Base-by-base conservation (phyloP, 345 rosid species). In the Hibiscus mutabilis region DNA sequence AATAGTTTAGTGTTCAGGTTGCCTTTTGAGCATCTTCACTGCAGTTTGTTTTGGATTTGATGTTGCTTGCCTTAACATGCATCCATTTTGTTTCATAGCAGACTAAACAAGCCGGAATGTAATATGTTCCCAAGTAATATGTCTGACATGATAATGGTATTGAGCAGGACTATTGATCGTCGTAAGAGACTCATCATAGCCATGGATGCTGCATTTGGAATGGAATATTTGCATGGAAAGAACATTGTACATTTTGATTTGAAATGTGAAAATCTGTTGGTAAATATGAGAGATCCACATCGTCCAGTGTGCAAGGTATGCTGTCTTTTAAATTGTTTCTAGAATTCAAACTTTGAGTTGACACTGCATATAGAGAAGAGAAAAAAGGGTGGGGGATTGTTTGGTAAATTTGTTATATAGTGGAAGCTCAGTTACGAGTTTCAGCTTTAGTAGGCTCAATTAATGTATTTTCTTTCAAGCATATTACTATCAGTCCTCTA, bases 131-230 rank as follows among this genome's bases (percentile, higher is more conserved):
- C 15, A 69, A 31, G 52, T 56, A 69, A 60, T 68, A 15, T 68
- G 18, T 78, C n/a, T n/a, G 75, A 79, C 51, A n/a, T 12, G n/a
- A 47, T 65, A 74, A 64, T 72, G 31, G 60, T 60, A 49, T 85
- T 76, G 35, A 53, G 27, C 84, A 95, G 97, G 82, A 95, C 96
- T 60, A 92, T 95, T 58, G 97, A 92, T 78, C 93, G 97, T 69
- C 97, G 98, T 27, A 95, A 95, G 84, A 89, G 99, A 77, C 97
- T 95, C 80, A 90, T 95, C 73, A 87, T 95, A 78, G 97, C 93
- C 59, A 95, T 95, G 99, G 99, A 95, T 77, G 86, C 99, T 21
- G 97, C 99, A 31, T 95, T 92, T 79, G 99, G 99, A n/a, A 92
- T 95, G 97, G 94, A 95, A 80, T 95, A 92, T 78, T 81, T 95